Conservation (phyloP, 2,329 filamentous ascomycete species). For the Pestalotiopsis sp. region DNA sequence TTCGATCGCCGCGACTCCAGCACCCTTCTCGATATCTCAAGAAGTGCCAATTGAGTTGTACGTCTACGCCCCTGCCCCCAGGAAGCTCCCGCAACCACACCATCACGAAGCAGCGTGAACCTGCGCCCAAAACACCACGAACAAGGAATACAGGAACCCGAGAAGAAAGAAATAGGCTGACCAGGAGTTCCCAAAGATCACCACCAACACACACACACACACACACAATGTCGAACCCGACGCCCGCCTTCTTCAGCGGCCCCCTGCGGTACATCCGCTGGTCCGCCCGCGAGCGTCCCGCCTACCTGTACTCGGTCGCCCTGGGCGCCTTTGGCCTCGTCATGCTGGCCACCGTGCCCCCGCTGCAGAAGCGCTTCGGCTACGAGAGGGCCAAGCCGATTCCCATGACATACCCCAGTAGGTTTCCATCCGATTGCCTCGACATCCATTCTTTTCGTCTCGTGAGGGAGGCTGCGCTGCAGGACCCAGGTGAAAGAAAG, state of each 20-base stretch:
- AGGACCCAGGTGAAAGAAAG: not conserved
- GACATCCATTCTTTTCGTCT: too few species aligned
- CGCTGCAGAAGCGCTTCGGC: conserved; percentile 72
- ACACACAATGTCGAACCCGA: conserved; percentile 59
- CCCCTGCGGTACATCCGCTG: conserved; percentile 87
- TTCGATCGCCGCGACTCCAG: too few species aligned
- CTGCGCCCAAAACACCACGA: not conserved
- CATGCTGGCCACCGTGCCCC: conserved; percentile 70
- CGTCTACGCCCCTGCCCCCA: too few species aligned
- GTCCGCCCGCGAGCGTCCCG: conserved; percentile 85
- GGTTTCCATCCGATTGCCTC: conserved; percentile 37
- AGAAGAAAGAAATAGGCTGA: conserved; percentile 14
- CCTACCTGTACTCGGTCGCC: conserved; percentile 84
- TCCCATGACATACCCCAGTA: conserved; percentile 92
- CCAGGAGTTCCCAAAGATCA: not conserved
- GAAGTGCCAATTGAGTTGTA: too few species aligned
- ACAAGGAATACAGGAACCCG: not conserved
- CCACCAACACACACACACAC: not conserved
- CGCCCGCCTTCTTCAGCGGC: conserved; percentile 79
- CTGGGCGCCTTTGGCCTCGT: conserved; percentile 76
- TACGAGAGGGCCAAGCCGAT: conserved; percentile 73
- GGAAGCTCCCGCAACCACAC: too few species aligned
- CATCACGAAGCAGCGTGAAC: too few species aligned
- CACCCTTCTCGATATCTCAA: too few species aligned
- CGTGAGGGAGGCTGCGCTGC: not conserved